Evolutionary conservation across 1,284 basidiomycete species (phyloP), one percentile per base, ranked within the genome.

Genomic region (Trametes sp.): DNA sequence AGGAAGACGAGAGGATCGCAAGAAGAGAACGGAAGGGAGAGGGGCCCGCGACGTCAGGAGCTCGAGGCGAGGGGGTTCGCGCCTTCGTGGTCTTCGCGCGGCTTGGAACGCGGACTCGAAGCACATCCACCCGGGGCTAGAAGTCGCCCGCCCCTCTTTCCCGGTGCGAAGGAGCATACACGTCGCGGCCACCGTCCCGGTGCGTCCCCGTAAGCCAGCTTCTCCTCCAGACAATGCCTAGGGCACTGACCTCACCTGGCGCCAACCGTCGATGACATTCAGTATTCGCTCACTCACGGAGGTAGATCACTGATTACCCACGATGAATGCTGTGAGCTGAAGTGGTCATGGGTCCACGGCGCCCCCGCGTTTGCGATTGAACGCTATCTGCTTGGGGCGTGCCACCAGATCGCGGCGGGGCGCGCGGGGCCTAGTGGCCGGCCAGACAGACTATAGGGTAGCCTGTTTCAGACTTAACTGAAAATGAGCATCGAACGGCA

Each of bases 351-450:
- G 38, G 56, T 51, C 46, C n/a, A 11, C 9, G 35, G 23, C 38
- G 50, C 48, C 26, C 11, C 45, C 23, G 21, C n/a, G 31, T 19
- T 9, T 41, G 19, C 58, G 44, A 54, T 41, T 54, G 51, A 59
- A 54, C 58, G 52, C 42, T 54, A 54, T 59, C 58, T 48, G 51
- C 28, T 19, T 26, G 14, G 23, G 28, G 11, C 52, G 51, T 54
- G 58, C 52, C 52, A 59, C 58, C 58, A 59, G 58, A 59, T 59
- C 58, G 51, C 45, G 45, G 44, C 52, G 57, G 29, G 41, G 36
- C 50, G 21, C 6, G 14, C 21, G 38, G 24, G 48, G 48, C 26
- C 36, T 44, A 33, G 38, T 24, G 14, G 41, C 28, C 38, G 31
- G 14, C 23, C 54, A 23, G 31, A 24, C 33, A 14, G 21, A 14